Base-by-base conservation (phyloP, 192 early-diverging fungal species). In the Haplosporangium gracile region DNA sequence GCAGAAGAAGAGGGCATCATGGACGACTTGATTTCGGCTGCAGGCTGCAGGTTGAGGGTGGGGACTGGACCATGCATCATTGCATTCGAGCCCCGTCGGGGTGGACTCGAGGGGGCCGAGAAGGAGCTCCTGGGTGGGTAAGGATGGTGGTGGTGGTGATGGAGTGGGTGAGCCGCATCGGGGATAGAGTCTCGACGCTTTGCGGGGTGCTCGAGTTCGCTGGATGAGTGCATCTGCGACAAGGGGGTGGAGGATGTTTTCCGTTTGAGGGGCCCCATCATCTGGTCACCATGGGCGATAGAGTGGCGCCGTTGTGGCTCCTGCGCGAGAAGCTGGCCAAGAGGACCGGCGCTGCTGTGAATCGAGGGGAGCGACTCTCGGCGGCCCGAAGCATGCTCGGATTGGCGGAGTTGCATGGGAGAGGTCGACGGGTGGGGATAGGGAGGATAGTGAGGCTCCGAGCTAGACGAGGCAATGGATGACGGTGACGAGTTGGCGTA, bases 121-220 rank as follows among this genome's bases (percentile, higher is more conserved):
- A 77, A 65, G 0, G 84, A 86, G 38, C 75, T 86, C 8, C 84
- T 75, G 0, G 84, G 38, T 20, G 80, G 84, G 24, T 86, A 81
- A 16, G 84, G 75, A 65, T 65, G 60, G 26, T 80, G 40, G 45
- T 80, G 40, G 45, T 72, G 63, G 29, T 38, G 43, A 32, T 70
- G 78, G 43, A 55, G 78, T 53, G 70, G 40, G 16, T 71, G 45
- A 40, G 84, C 79, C 8, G 74, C 74, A 22, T 86, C 84, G 4
- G 84, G 84, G 51, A 86, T 86, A 3, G 84, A 86, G 75, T 86
- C 84, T 68, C 84, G 57, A 53, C 84, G 84, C 63, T 86, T 86
- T 24, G 84, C 63, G 2, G 84, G 84, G 38, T 80, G 79, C n/a
- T 86, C 79, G 29, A 72, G 43, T 49, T 77, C 63, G 24, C 43